These are phyloP conservation scores for Spergularia azorica DNA, from an alignment of 179 eudicot species.

Conservation along the genomic window DNA sequence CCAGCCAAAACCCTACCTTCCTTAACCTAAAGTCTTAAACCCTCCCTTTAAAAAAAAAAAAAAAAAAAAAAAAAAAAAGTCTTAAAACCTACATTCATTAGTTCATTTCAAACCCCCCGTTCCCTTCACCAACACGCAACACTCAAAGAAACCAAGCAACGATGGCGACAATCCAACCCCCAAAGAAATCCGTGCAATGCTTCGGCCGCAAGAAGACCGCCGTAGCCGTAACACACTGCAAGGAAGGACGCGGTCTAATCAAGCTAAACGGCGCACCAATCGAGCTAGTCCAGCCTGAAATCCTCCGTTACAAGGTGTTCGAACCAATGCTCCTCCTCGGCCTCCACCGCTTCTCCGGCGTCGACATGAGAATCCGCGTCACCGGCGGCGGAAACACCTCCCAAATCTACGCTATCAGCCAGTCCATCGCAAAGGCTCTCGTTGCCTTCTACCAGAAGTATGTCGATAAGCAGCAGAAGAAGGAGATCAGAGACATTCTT, in stretches of 20 bases:
- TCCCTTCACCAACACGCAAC: no score
- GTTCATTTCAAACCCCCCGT: no score
- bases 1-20: no score
- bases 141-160: neutral
- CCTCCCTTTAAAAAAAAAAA: no score
- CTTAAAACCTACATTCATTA: no score
- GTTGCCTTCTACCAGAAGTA: conserved; percentile 19
- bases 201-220: conserved; percentile 21
- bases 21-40: no score
- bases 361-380: conserved; percentile 12
- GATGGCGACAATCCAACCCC: neutral
- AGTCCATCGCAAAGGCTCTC: neutral
- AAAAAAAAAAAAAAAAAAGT: no score
- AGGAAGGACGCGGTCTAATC: conserved; percentile 7
- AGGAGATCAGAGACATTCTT: conserved; percentile 18
- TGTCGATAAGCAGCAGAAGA: conserved; percentile 22
- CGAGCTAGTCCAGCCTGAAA: conserved; percentile 17
- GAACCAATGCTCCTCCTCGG: conserved; percentile 13
- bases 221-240: conserved; percentile 17
- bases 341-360: conserved; percentile 9
- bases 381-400: conserved; percentile 15
- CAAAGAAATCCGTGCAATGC: conserved; percentile 16
- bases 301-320: conserved; percentile 21
- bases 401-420: conserved; percentile 8
- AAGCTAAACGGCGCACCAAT: conserved; percentile 10